Evolutionary conservation across 2,329 filamentous ascomycete genomes (phyloP).

Genomic region (Fusarium sarcochroum): DNA sequence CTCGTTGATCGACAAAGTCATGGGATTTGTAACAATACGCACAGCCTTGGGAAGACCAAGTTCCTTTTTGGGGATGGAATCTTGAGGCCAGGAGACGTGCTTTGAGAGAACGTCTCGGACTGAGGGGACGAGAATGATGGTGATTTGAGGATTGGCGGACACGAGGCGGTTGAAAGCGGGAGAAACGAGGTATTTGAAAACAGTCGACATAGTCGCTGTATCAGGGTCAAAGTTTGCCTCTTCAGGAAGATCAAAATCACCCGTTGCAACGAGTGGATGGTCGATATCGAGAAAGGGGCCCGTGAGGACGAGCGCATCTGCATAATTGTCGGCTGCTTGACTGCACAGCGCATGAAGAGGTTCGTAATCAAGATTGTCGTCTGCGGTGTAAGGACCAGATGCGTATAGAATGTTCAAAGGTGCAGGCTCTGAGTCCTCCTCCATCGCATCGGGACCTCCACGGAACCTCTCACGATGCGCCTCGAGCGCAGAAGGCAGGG

Average conservation of each 20-base stretch:
- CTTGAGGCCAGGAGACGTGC: conserved; percentile 86
- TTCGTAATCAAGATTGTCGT: conserved; percentile 92
- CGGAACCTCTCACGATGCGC: conserved; percentile 77
- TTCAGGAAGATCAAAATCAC: conserved; percentile 83
- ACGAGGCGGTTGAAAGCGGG: conserved; percentile 79
- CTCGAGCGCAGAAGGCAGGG: conserved; percentile 74
- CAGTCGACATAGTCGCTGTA: conserved; percentile 81
- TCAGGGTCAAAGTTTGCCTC: conserved; percentile 79
- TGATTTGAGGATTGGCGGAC: conserved; percentile 79
- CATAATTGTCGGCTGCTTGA: conserved; percentile 79
- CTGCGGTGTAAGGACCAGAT: conserved; percentile 90
- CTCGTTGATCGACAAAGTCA: conserved; percentile 91
- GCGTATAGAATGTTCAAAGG: conserved; percentile 85
- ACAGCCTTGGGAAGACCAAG: conserved; percentile 83
- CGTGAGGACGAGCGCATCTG: conserved; percentile 83
- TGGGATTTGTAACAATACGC: conserved; percentile 88
- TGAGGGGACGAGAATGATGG: conserved; percentile 86
- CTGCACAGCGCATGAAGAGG: conserved; percentile 85
- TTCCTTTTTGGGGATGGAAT: conserved; percentile 75
- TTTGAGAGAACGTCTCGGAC: conserved; percentile 85
- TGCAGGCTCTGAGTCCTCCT: conserved; percentile 63
- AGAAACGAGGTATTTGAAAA: conserved; percentile 87
- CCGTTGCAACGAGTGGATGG: conserved; percentile 86
- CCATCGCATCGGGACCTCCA: conserved; percentile 74
- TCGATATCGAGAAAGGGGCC: conserved; percentile 94